Conservation (phyloP, 177 flowering plant genomes). For the Vitis hybrid region DNA sequence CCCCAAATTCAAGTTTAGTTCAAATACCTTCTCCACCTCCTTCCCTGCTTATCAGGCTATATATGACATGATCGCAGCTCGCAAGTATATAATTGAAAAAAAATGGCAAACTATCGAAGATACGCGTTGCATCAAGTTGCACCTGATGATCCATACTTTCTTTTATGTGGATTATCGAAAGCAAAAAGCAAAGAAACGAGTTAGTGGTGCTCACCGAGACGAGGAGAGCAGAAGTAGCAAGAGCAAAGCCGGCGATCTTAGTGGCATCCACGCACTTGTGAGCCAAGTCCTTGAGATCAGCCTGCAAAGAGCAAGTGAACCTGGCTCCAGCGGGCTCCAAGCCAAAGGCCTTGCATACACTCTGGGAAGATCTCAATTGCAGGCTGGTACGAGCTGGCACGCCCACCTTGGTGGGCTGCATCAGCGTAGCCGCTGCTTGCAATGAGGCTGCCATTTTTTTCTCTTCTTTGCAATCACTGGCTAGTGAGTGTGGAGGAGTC, state of each 20-base stretch:
- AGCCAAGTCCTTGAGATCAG: slow-evolving; percentile 76
- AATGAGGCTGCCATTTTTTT: slow-evolving; percentile 72
- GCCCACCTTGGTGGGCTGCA: slow-evolving; percentile 72
- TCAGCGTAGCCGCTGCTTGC: slow-evolving; percentile 81
- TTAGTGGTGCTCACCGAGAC: slow-evolving; percentile 54
- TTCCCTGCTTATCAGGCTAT: no score
- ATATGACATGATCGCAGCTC: no score
- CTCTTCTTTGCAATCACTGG: no score
- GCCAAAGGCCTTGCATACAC: slow-evolving; percentile 64
- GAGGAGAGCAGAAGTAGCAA: slow-evolving; percentile 87
- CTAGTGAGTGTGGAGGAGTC: no score
- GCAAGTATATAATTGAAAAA: no score
- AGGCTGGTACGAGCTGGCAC: slow-evolving; percentile 24
- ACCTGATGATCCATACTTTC: no score
- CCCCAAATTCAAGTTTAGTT: no score
- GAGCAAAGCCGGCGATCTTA: slow-evolving; percentile 87
- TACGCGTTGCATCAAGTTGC: no score
- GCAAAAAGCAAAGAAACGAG: background rate
- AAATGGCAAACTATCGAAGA: no score
- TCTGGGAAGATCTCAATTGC: slow-evolving; percentile 49
- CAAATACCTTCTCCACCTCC: no score
- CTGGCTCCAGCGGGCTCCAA: slow-evolving; percentile 41
- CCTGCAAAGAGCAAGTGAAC: slow-evolving; percentile 70
- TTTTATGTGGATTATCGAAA: background rate
- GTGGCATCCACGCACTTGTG: slow-evolving; percentile 67